phyloP scores from a whole-genome alignment of 2,329 filamentous ascomycete genomes.

The Verticillium dahliae region DNA sequence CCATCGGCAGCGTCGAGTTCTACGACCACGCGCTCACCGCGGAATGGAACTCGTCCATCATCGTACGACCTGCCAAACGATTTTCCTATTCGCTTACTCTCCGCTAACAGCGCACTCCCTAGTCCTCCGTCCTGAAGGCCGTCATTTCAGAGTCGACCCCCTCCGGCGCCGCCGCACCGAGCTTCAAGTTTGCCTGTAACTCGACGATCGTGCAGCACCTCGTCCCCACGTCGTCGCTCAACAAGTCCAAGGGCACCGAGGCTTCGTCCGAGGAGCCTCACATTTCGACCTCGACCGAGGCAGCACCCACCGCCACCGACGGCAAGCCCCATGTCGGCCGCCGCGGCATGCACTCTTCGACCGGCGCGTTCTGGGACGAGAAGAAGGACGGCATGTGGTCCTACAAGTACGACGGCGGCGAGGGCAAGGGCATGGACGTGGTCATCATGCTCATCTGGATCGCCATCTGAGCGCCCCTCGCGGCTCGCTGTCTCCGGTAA shows the following conservation, averaged over 20 bases:
- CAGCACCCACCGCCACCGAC: constrained; percentile 45
- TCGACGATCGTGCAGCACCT: constrained; percentile 97
- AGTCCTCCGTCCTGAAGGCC: constrained; percentile 72
- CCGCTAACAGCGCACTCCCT: constrained; percentile 5
- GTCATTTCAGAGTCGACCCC: constrained; percentile 70
- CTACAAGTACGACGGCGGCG: constrained; percentile 72
- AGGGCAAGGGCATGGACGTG: constrained; percentile 61
- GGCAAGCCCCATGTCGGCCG: constrained; percentile 71
- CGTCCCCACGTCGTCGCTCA: constrained; percentile 58
- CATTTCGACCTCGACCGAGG: constrained; percentile 46
- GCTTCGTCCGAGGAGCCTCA: constrained; percentile 41
- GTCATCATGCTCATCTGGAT: constrained; percentile 76
- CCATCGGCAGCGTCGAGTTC: constrained; percentile 65
- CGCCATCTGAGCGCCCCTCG: constrained; percentile 41
- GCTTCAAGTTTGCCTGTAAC: constrained; percentile 94
- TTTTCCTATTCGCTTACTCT: neutral
- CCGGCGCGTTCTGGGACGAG: constrained; percentile 84
- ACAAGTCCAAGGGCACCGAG: constrained; percentile 50
- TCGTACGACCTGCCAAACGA: constrained; percentile 49
- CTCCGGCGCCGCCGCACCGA: constrained; percentile 48
- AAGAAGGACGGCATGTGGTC: constrained; percentile 88
- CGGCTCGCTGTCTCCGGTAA: neutral
- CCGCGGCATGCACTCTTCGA: constrained; percentile 83
- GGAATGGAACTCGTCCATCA: constrained; percentile 87
- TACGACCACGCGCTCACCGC: constrained; percentile 86